Evolutionary conservation across 1,284 basidiomycete genomes (phyloP).

Genomic region (Marasmius fiardii): DNA sequence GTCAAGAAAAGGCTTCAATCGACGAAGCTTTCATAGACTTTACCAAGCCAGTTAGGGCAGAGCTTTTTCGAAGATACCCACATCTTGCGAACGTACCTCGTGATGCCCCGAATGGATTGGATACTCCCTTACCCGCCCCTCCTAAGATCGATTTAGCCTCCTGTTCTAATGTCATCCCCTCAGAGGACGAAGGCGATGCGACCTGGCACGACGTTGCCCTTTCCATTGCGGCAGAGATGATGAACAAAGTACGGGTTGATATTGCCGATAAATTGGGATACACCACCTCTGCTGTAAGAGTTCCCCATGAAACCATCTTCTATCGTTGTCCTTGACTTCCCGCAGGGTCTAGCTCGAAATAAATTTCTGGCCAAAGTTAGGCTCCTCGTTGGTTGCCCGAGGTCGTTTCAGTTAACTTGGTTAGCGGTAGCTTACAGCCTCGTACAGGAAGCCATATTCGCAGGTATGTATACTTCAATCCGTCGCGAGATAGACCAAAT

Average conservation of each 20-base stretch:
- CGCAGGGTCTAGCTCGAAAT: slow-evolving; percentile 86
- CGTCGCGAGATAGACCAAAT: slow-evolving; percentile 1
- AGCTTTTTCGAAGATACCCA: slow-evolving; percentile 72
- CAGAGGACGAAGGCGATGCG: slow-evolving; percentile 32
- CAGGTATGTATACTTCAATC: slow-evolving; percentile 48
- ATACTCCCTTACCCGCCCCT: slow-evolving; percentile 81
- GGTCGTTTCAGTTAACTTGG: not conserved
- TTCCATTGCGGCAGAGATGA: slow-evolving; percentile 85
- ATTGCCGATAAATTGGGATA: slow-evolving; percentile 81
- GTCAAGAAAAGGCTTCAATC: slow-evolving; percentile 77
- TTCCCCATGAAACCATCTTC: not conserved
- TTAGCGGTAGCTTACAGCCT: slow-evolving; percentile 68
- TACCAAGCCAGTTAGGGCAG: slow-evolving; percentile 71
- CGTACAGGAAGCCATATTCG: slow-evolving; percentile 85
- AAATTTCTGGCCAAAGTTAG: slow-evolving; percentile 91
- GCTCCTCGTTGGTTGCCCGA: not conserved
- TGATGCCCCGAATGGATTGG: slow-evolving; percentile 68
- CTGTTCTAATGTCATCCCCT: slow-evolving; percentile 70
- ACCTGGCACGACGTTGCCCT: slow-evolving; percentile 94
- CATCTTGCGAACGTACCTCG: slow-evolving; percentile 69
- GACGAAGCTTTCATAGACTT: slow-evolving; percentile 91
- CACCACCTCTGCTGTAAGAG: slow-evolving; percentile 85
- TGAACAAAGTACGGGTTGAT: slow-evolving; percentile 71
- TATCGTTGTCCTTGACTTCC: not conserved
- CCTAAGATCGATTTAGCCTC: slow-evolving; percentile 67